These are phyloP conservation scores for Podaxis sp. DNA, from an alignment of 768 basidiomycete species.

Conservation along the genomic window DNA sequence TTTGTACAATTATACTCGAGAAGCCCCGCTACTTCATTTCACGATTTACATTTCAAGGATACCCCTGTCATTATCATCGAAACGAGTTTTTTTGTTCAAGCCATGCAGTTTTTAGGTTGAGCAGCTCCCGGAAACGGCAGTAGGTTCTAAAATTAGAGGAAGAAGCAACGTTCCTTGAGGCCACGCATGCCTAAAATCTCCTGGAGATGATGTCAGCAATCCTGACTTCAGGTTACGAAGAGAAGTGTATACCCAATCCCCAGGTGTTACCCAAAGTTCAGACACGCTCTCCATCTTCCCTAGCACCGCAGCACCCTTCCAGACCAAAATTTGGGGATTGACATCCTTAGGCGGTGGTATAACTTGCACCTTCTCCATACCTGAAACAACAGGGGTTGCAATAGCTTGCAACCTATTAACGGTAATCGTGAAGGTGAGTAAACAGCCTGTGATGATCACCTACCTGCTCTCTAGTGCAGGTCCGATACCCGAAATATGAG, in stretches of 20 bases:
- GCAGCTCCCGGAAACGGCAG: not conserved
- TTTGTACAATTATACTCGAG: not conserved
- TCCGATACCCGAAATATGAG: constrained; percentile 74
- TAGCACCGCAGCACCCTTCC: constrained; percentile 93
- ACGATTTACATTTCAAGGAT: constrained; percentile 12
- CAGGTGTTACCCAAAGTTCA: constrained; percentile 83
- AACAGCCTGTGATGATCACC: constrained; percentile 13
- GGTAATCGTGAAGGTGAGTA: constrained; percentile 1
- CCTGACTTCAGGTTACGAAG: too few species aligned
- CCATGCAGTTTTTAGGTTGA: not conserved
- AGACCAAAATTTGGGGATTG: constrained; percentile 83
- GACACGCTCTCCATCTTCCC: constrained; percentile 87
- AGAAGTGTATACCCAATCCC: constrained; percentile 73
- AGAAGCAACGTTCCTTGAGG: constrained; percentile 79
- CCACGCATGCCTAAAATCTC: constrained; percentile 77
- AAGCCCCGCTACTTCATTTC: not conserved
- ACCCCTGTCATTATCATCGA: constrained; percentile 1
- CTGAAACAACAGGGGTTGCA: constrained; percentile 73
- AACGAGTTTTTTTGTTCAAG: not conserved
- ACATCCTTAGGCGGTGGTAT: constrained; percentile 94
- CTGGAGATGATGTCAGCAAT: constrained; percentile 30
- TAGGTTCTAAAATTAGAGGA: constrained; percentile 37
- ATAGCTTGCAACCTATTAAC: constrained; percentile 68
- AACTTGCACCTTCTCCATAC: constrained; percentile 86
- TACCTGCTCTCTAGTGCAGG: constrained; percentile 88